Base-by-base conservation (phyloP, 352 stramenopile species). In the Phytophthora chlamydospora region DNA sequence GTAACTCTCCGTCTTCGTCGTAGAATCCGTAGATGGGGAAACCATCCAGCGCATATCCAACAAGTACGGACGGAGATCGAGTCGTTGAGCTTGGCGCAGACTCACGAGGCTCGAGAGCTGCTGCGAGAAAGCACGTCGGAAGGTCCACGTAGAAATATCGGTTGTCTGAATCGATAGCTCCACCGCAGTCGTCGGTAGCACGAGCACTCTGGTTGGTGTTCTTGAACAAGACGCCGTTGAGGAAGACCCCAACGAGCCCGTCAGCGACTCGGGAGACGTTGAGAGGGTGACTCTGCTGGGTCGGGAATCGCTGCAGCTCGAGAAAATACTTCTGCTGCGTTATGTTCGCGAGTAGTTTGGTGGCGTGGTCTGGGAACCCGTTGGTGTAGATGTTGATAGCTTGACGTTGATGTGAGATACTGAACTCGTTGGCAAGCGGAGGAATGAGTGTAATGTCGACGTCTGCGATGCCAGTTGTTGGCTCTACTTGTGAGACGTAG, bases 31-130 rank as follows among this genome's bases (percentile, higher is more conserved):
- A 87, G 13, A 92, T 56, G 1, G 83, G 78, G 11, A 78, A 80
- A 0, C 83, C 83, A 58, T 92, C 83, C 7, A 92, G 73, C 0
- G 77, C 79, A 27, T 87, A 92, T 1, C 75, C 83, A 6, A 92
- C 41, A 19, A 80, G 48, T 2, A 71, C 40, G 7, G 80, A 83
- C 36, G 68, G 40, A 17, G 34, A 44, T 6, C 38, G 46, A 29
- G 46, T 36, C 4, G 40, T n/a, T 8, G 32, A 4, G 5, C 35
- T 52, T 17, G 17, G 8, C 13, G 7, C 4, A n/a, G 44, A 12
- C 12, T 59, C 42, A n/a, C 51, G 54, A 4, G 48, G 41, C 9
- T 72, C 40, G 2, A 61, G 40, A 12, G 60, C 36, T 13, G 6
- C 29, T 35, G 21, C 21, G 6, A 90, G 59, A 29, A 73, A 85